Percentiles rank a stretch among this genome's conserved stretches.
Conservation (phyloP, 192 early-diverging fungal genomes). For the Gaertneriomyces semiglobifer region DNA sequence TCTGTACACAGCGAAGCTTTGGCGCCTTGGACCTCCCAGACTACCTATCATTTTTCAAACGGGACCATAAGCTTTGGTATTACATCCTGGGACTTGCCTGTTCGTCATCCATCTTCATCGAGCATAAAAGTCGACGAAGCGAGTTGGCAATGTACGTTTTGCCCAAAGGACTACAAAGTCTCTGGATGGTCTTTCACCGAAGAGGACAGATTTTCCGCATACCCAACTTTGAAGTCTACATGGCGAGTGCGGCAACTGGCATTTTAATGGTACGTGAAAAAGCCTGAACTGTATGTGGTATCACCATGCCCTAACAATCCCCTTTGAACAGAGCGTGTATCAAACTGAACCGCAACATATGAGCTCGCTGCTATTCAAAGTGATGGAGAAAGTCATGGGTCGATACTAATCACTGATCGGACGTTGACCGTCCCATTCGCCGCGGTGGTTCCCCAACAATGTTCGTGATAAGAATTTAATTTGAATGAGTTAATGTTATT, state of each 20-base stretch:
- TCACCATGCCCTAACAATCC: slow-evolving; percentile 3
- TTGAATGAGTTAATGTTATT: too few relatives aligned
- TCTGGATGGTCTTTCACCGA: slow-evolving; percentile 65
- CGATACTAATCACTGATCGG: slow-evolving; percentile 23
- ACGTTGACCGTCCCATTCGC: too few relatives aligned
- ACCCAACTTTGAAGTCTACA: slow-evolving; percentile 60
- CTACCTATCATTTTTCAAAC: slow-evolving; percentile 20
- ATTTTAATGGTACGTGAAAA: slow-evolving; percentile 62
- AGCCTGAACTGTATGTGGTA: background rate
- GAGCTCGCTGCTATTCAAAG: slow-evolving; percentile 40
- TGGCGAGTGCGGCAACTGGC: slow-evolving; percentile 62
- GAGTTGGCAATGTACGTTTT: slow-evolving; percentile 78
- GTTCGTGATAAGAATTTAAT: too few relatives aligned
- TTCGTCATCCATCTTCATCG: slow-evolving; percentile 61
- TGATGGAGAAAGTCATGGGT: slow-evolving; percentile 44
- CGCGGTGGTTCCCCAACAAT: too few relatives aligned
- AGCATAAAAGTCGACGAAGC: slow-evolving; percentile 61
- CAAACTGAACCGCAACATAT: slow-evolving; percentile 44
- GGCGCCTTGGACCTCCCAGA: slow-evolving; percentile 35
- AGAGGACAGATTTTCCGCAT: slow-evolving; percentile 56
- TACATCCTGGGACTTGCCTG: slow-evolving; percentile 62
- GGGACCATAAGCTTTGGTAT: slow-evolving; percentile 61
- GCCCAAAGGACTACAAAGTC: slow-evolving; percentile 65
- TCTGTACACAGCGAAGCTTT: slow-evolving; percentile 65
- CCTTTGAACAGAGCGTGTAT: slow-evolving; percentile 31